Base-by-base conservation (phyloP, 768 basidiomycete genomes). In the Lactifluus subvellereus region DNA sequence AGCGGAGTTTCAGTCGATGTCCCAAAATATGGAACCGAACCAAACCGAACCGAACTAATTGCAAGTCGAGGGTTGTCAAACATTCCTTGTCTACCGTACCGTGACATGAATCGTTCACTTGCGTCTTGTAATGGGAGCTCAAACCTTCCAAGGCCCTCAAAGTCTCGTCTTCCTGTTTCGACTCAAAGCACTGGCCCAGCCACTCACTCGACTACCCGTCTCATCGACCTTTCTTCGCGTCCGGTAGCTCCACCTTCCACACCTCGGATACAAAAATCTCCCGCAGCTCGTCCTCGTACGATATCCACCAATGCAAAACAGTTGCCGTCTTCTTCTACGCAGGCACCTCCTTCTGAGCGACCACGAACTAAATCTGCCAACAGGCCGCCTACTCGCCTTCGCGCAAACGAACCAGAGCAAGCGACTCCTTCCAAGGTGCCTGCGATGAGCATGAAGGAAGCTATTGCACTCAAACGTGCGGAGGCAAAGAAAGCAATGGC, bases 401-500 rank as follows among this genome's bases (percentile, higher is more conserved):
- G 48, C 9, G 10, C 16, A 37, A 56, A 50, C 32, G 58, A 55
- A 22, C 40, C 58, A 18, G 58, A 64, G 22, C 57, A 20, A 40
- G 53, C 69, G 7, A 71, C 67, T 40, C 61, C 80, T 18, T 67
- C 76, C 16, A 78, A 74, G 57, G 0, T 49, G 45, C 70, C 74
- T 18, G 66, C 71, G 42, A 61, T 82, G 35, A 89, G 81, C 69
- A 80, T 91, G 65, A 85, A 85, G 68, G 91, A 91, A 65, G 87
- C 85, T 14, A 91, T 93, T 70, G 90, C 90, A 2, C 75, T 89
- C 50, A 89, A 83, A 65, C 79, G 90, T 48, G 89, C 90, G 0
- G 87, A 91, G 69, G 88, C 85, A 0, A 90, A 86, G 75, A 91
- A 89, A 69, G 75, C 78, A 3, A 58, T 66, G 7, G 43, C 64